These are phyloP conservation scores for Ampelomyces quisqualis DNA, from an alignment of 2,329 filamentous ascomycete species.

Conservation along the genomic window DNA sequence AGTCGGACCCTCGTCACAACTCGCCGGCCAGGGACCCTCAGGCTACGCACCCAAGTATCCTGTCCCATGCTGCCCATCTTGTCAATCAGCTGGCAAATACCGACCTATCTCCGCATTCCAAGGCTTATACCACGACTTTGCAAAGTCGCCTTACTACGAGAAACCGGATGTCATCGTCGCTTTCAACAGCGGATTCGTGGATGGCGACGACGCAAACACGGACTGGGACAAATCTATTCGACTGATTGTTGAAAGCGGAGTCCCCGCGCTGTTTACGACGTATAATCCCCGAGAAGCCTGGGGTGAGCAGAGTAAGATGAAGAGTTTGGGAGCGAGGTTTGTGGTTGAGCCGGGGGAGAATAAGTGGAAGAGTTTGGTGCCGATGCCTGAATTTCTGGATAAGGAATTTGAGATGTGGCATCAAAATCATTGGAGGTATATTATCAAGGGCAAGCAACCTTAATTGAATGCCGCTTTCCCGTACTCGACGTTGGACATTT, in stretches of 20 bases:
- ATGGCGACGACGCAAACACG: conserved; percentile 16
- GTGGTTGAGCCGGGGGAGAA: conserved; percentile 13
- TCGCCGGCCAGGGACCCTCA: conserved; percentile 2
- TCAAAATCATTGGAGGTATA: conserved; percentile 18
- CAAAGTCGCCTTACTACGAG: conserved; percentile 9
- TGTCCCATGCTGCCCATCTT: conserved; percentile 15
- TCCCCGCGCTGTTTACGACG: conserved; percentile 19
- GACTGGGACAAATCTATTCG: conserved; percentile 20
- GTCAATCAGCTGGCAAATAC: conserved; percentile 9
- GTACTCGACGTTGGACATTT: too few species aligned
- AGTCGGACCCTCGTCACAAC: conserved; percentile 8
- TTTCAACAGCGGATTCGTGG: conserved; percentile 21
- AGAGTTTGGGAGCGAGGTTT: conserved; percentile 9
- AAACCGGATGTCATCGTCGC: conserved; percentile 18
- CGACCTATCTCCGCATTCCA: conserved; percentile 13
- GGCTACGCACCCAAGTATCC: conserved; percentile 8
- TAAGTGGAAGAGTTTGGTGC: conserved; percentile 18
- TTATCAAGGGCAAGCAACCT: conserved; percentile 10
- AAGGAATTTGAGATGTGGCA: conserved; percentile 20
- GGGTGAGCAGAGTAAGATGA: conserved; percentile 13
- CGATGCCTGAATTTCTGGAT: conserved; percentile 21
- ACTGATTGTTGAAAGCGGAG: conserved; percentile 7
- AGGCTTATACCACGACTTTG: conserved; percentile 22
- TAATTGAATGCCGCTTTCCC: too few species aligned
- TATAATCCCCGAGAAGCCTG: conserved; percentile 15